Evolutionary conservation across 2,329 filamentous ascomycete genomes (phyloP).

Genomic region (Stagonosporopsis vannaccii): DNA sequence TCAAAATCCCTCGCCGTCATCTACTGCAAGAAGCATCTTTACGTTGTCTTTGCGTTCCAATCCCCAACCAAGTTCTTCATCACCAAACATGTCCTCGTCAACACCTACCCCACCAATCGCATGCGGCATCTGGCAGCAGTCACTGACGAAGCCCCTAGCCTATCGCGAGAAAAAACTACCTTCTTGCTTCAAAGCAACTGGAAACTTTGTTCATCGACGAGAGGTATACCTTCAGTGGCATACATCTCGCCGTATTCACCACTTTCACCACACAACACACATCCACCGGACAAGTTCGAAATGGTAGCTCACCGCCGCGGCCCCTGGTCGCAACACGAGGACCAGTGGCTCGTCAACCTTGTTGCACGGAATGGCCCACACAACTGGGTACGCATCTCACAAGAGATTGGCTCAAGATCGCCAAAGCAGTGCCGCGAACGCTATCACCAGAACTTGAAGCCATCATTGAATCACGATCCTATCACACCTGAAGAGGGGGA

Average conservation of each 20-base stretch:
- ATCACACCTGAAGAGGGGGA: conserved; percentile 78
- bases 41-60: background rate
- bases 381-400: conserved; percentile 90
- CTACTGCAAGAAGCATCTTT: background rate
- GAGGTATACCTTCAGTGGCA: conserved; percentile 6
- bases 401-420: conserved; percentile 76
- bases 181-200: background rate
- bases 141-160: conserved; percentile 7
- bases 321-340: conserved; percentile 83
- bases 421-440: conserved; percentile 96
- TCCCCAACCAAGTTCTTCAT: background rate
- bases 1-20: background rate
- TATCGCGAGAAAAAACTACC: background rate
- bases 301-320: conserved; percentile 72
- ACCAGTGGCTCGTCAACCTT: conserved; percentile 72
- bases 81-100: background rate
- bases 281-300: conserved; percentile 26
- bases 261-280: background rate
- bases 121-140: background rate
- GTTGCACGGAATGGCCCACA: conserved; percentile 75
- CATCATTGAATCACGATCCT: conserved; percentile 80
- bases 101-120: background rate
- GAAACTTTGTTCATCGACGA: background rate
- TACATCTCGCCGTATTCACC: conserved; percentile 6
- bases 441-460: conserved; percentile 90